Percentiles rank a stretch among this genome's conserved stretches.
Conservation (phyloP, 1,139 yeast species). For the Schwanniomyces etchellsii region DNA sequence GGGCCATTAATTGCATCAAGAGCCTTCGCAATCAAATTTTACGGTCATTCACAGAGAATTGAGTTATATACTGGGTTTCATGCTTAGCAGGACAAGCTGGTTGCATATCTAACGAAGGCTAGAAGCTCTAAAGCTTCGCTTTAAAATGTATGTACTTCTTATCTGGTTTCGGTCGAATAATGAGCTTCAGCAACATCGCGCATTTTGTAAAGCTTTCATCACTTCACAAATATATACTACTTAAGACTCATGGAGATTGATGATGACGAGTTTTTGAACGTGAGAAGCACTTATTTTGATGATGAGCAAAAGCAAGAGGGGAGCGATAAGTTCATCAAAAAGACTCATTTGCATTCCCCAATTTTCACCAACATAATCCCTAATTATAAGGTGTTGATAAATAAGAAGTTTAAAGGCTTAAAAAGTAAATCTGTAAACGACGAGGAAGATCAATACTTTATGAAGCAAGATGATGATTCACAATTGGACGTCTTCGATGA, state of each 20-base stretch:
- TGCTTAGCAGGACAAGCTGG: too few species aligned
- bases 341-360: conserved; percentile 36
- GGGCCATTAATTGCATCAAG: too few species aligned
- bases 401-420: conserved; percentile 31
- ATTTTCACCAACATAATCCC: conserved; percentile 27
- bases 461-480: conserved; percentile 35
- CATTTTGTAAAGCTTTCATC: too few species aligned
- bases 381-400: conserved; percentile 24
- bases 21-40: too few species aligned
- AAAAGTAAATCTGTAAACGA: conserved; percentile 31
- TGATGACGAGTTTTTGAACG: conserved; percentile 7
- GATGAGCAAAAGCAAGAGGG: conserved; percentile 2
- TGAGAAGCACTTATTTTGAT: conserved; percentile 7
- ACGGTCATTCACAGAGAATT: too few species aligned
- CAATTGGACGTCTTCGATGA: conserved; percentile 35
- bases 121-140: too few species aligned
- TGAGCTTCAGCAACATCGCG: too few species aligned
- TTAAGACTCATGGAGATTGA: conserved; percentile 6
- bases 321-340: conserved; percentile 17
- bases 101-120: too few species aligned
- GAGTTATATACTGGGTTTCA: too few species aligned
- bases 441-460: conserved; percentile 31
- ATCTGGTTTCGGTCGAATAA: too few species aligned
- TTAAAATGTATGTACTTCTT: too few species aligned
- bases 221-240: too few species aligned